phyloP scores from a whole-genome alignment of 2,329 filamentous ascomycete genomes.

The Trichoderma lentiforme region DNA sequence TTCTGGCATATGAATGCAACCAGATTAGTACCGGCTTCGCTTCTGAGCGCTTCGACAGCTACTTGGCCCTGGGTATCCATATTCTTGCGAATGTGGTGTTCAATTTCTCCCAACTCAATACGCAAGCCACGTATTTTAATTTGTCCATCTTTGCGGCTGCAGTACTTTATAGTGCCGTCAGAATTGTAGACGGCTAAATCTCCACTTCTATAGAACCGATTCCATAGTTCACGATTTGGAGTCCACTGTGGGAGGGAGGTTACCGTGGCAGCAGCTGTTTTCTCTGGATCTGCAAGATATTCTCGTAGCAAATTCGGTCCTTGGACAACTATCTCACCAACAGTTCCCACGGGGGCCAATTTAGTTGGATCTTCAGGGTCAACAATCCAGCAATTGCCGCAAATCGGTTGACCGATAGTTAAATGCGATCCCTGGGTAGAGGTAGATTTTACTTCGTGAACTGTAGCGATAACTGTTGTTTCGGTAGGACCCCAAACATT shows the following conservation, averaged over 20 bases:
- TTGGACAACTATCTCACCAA: constrained; percentile 11
- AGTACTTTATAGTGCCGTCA: constrained; percentile 7
- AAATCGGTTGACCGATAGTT: background rate
- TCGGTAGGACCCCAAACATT: constrained; percentile 16
- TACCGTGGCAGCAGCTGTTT: background rate
- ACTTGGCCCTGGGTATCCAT: background rate
- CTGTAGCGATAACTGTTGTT: background rate
- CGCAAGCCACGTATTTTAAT: constrained; percentile 13
- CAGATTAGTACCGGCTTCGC: background rate
- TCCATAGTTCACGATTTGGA: background rate
- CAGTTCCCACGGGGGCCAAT: background rate
- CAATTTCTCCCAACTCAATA: constrained; percentile 16
- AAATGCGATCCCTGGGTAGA: background rate
- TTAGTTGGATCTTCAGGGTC: background rate
- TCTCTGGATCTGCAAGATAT: background rate
- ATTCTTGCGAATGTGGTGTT: background rate
- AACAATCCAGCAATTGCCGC: constrained; percentile 14
- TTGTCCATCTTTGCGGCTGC: constrained; percentile 6
- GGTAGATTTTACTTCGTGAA: background rate
- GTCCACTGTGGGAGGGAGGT: background rate
- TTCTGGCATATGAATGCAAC: constrained; percentile 5
- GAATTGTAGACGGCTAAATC: constrained; percentile 10
- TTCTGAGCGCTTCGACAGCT: constrained; percentile 2
- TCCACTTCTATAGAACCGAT: constrained; percentile 1
- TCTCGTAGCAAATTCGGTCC: background rate